These are phyloP conservation scores for Coleophoma cylindrospora DNA, from an alignment of 2,329 filamentous ascomycete species.

Conservation along the genomic window DNA sequence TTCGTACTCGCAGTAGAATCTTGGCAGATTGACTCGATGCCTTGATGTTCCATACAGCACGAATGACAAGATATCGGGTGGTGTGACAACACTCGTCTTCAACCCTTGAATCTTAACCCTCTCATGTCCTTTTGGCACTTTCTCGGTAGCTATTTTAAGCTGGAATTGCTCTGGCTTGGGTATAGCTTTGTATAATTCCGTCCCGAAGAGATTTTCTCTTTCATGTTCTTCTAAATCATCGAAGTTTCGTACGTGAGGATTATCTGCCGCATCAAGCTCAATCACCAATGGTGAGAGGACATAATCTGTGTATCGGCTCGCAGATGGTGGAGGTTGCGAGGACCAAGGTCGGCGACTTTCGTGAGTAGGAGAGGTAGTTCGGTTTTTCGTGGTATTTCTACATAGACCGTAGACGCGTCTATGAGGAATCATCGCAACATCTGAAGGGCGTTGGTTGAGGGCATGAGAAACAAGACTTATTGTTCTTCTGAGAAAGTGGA, in stretches of 20 bases:
- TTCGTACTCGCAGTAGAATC: neutral
- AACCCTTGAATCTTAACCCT: neutral
- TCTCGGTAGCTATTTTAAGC: neutral
- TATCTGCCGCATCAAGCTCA: conserved; percentile 46
- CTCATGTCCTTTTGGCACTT: neutral
- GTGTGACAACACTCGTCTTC: neutral
- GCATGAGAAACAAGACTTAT: too few species aligned
- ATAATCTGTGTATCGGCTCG: conserved; percentile 9
- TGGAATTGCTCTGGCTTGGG: neutral
- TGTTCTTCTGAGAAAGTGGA: neutral
- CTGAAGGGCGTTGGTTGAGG: neutral
- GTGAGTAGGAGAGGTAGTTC: neutral
- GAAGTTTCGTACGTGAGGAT: conserved; percentile 32
- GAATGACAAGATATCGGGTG: neutral
- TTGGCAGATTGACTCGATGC: neutral
- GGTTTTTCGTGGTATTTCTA: conserved; percentile 4
- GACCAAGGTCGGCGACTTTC: neutral
- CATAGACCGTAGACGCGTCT: conserved; percentile 7
- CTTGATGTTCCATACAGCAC: neutral
- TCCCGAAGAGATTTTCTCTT: neutral
- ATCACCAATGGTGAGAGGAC: conserved; percentile 39
- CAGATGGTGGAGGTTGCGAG: too few species aligned
- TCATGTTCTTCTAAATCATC: conserved; percentile 7
- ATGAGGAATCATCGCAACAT: conserved; percentile 5
- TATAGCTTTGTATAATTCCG: neutral